Percentiles rank a stretch among this genome's conserved stretches.
These are phyloP conservation scores for Pseudogymnoascus sp. DNA, from an alignment of 2,329 filamentous ascomycete genomes.

Conservation along the genomic window DNA sequence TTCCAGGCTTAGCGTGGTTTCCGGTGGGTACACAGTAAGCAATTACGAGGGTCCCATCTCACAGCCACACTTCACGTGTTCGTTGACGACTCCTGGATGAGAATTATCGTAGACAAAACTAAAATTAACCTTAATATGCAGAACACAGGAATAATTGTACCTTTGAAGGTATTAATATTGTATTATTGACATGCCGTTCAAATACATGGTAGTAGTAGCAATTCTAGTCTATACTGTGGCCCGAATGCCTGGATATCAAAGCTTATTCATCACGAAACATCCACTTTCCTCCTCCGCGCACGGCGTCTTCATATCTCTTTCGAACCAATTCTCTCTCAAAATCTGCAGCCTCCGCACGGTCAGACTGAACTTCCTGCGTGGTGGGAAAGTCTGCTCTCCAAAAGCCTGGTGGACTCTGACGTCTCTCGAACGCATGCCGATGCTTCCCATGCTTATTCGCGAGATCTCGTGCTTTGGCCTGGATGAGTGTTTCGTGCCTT, in stretches of 20 bases:
- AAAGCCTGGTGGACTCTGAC: conserved; percentile 72
- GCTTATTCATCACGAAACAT: conserved; percentile 66
- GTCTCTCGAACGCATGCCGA: conserved; percentile 62
- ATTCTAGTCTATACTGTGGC: conserved; percentile 3
- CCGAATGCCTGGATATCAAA: not conserved
- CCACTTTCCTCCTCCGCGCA: conserved; percentile 68
- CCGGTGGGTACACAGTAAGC: not conserved
- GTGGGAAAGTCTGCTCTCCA: conserved; percentile 86
- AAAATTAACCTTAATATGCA: not conserved
- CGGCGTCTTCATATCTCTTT: conserved; percentile 73
- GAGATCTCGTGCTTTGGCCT: conserved; percentile 65
- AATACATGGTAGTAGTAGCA: not conserved
- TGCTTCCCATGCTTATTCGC: conserved; percentile 73
- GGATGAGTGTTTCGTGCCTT: conserved; percentile 58
- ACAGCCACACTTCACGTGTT: conserved; percentile 4
- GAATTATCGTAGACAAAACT: not conserved
- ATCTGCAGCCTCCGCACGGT: conserved; percentile 57
- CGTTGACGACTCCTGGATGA: not conserved
- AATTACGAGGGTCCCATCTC: conserved; percentile 2
- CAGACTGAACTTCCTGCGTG: conserved; percentile 68
- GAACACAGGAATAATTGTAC: not conserved
- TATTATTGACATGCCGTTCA: not conserved
- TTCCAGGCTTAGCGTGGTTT: conserved; percentile 11
- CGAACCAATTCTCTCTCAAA: conserved; percentile 57
- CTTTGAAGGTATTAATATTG: not conserved